A percentile compares a stretch with the other conserved stretches of the same genome.
Conservation (phyloP, 1,284 basidiomycete species). For the Pseudozyma hubeiensis region DNA sequence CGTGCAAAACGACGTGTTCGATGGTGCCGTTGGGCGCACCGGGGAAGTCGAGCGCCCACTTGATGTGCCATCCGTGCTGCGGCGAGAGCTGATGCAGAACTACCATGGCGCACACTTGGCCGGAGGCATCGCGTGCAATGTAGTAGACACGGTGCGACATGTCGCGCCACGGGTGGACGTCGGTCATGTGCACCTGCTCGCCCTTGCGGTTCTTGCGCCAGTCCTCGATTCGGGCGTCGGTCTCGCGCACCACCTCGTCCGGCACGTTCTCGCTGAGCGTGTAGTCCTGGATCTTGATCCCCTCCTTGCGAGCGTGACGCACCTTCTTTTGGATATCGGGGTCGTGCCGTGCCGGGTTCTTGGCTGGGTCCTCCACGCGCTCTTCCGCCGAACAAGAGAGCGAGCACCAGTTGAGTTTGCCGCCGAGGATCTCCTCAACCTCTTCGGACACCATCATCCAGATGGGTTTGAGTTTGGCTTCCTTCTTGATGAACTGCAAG, state of each 20-base stretch:
- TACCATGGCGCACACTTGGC: constrained; percentile 72
- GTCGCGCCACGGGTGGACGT: constrained; percentile 74
- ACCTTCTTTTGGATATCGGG: constrained; percentile 72
- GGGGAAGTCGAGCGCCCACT: constrained; percentile 75
- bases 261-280: constrained; percentile 68
- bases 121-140: constrained; percentile 71
- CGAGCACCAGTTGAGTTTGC: constrained; percentile 72
- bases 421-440: constrained; percentile 72
- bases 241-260: constrained; percentile 69
- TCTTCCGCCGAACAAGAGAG: constrained; percentile 74
- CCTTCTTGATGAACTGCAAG: constrained; percentile 69
- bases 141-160: constrained; percentile 73
- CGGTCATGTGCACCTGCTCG: constrained; percentile 74
- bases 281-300: constrained; percentile 71
- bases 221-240: constrained; percentile 72
- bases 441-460: constrained; percentile 73
- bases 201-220: constrained; percentile 73
- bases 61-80: constrained; percentile 74
- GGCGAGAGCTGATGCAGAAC: constrained; percentile 74
- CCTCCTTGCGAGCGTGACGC: constrained; percentile 72
- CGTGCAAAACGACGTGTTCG: constrained; percentile 72
- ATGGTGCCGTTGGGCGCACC: constrained; percentile 73
- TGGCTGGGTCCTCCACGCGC: constrained; percentile 71
- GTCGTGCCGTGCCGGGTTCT: constrained; percentile 70
- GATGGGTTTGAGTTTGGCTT: constrained; percentile 72